These are phyloP conservation scores for Zygosaccharomyces sapae DNA, from an alignment of 1,139 yeast species.

Conservation along the genomic window DNA sequence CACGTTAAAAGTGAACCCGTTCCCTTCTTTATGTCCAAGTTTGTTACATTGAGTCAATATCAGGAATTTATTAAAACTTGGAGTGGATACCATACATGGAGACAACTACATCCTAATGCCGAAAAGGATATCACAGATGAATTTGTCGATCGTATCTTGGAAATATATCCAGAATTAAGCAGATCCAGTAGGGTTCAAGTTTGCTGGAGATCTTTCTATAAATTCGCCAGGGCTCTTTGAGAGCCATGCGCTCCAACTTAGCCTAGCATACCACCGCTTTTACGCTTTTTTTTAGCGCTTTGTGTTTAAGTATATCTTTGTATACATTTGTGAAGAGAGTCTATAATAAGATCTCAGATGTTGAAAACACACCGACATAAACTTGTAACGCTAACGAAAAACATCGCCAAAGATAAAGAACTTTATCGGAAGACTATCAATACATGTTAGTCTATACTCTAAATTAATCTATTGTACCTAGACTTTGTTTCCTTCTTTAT, in stretches of 20 bases:
- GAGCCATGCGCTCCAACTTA: not conserved
- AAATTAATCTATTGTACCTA: no score
- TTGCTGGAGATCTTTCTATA: conserved; percentile 42
- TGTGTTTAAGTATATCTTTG: no score
- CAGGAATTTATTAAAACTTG: conserved; percentile 55
- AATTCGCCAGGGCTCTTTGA: conserved; percentile 33
- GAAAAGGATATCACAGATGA: conserved; percentile 30
- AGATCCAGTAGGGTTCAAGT: conserved; percentile 33
- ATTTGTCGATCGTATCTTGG: conserved; percentile 28
- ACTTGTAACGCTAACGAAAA: not conserved
- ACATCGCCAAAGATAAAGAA: not conserved
- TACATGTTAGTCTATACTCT: no score
- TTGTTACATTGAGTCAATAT: conserved; percentile 44
- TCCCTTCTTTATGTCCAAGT: conserved; percentile 44
- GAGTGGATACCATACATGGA: conserved; percentile 72
- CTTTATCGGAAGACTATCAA: not conserved
- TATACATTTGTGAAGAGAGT: no score
- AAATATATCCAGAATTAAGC: conserved; percentile 34
- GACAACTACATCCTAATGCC: conserved; percentile 35
- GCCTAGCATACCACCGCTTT: no score
- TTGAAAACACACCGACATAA: not conserved
- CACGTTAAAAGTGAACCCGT: conserved; percentile 5
- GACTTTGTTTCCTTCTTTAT: conserved; percentile 37
- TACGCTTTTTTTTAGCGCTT: no score
- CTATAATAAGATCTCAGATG: not conserved